Percentiles rank a stretch among this genome's conserved stretches.
Conservation (phyloP, 805 yeast species). For the Saturnispora zaruensis region DNA sequence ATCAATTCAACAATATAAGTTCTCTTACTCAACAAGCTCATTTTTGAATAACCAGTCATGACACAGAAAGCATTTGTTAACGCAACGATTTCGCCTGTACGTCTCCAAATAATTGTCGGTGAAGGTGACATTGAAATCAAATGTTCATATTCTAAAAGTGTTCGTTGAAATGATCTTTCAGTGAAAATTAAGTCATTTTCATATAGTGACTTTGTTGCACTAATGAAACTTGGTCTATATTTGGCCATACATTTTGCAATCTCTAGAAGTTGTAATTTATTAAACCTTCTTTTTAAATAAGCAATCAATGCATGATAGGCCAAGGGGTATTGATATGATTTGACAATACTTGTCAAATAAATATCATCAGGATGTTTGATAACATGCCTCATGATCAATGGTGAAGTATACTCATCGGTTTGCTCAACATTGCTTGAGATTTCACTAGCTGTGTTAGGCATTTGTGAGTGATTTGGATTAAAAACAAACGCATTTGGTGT, state of each 20-base stretch:
- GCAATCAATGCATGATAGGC: slow-evolving; percentile 53
- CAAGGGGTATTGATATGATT: slow-evolving; percentile 53
- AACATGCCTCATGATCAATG: slow-evolving; percentile 47
- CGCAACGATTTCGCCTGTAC: slow-evolving; percentile 79
- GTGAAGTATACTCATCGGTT: slow-evolving; percentile 43
- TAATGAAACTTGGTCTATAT: slow-evolving; percentile 68
- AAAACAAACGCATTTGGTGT: slow-evolving; percentile 38
- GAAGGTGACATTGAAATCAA: slow-evolving; percentile 54
- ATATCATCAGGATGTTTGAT: slow-evolving; percentile 46
- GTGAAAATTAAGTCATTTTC: slow-evolving; percentile 63
- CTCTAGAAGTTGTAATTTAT: slow-evolving; percentile 29
- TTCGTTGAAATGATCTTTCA: slow-evolving; percentile 49
- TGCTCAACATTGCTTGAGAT: slow-evolving; percentile 33
- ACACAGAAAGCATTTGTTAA: slow-evolving; percentile 67
- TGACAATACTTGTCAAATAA: slow-evolving; percentile 32
- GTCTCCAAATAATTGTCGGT: slow-evolving; percentile 78
- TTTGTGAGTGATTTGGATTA: slow-evolving; percentile 43
- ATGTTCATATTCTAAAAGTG: slow-evolving; percentile 48
- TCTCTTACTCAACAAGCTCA: slow-evolving; percentile 49
- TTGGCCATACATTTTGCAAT: slow-evolving; percentile 53
- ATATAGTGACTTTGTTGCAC: slow-evolving; percentile 63
- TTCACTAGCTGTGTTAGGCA: slow-evolving; percentile 42
- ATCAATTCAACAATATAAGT: slow-evolving; percentile 70
- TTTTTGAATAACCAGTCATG: slow-evolving; percentile 54
- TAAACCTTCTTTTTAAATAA: slow-evolving; percentile 46